Conservation (phyloP, 495 filamentous ascomycete genomes). For the Xylona heveae region DNA sequence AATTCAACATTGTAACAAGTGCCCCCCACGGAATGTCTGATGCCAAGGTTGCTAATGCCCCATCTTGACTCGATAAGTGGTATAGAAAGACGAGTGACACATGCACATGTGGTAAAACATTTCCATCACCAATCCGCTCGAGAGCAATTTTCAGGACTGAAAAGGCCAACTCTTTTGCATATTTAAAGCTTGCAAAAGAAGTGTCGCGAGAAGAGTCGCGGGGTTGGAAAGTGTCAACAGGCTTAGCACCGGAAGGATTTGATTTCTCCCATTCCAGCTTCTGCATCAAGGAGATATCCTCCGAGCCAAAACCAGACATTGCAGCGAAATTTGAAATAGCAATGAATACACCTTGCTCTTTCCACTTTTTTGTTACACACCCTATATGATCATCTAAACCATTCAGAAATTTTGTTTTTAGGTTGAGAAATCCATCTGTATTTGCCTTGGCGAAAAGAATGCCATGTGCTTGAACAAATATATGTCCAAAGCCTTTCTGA, state of each 20-base stretch:
- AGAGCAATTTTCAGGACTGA: constrained; percentile 31
- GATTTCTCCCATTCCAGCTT: too few relatives aligned
- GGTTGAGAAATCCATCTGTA: constrained; percentile 22
- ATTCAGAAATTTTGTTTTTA: constrained; percentile 27
- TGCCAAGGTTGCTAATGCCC: constrained; percentile 29
- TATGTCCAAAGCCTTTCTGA: constrained; percentile 16
- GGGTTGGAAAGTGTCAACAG: constrained; percentile 1
- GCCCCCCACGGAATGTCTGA: constrained; percentile 43
- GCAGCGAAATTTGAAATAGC: constrained; percentile 29
- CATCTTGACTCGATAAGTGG: constrained; percentile 28
- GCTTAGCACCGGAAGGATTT: not conserved
- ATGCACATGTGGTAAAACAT: constrained; percentile 46
- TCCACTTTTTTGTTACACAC: constrained; percentile 33
- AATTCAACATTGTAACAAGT: constrained; percentile 45
- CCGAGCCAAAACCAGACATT: constrained; percentile 38
- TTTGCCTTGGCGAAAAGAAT: constrained; percentile 38
- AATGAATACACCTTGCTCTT: constrained; percentile 37
- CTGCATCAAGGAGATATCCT: constrained; percentile 20
- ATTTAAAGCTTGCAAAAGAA: too few relatives aligned
- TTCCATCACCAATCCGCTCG: constrained; percentile 34
- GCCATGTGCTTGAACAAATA: constrained; percentile 43
- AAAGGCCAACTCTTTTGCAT: too few relatives aligned
- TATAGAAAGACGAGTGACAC: constrained; percentile 47
- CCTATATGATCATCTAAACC: constrained; percentile 36
- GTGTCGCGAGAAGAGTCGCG: constrained; percentile 16